Evolutionary conservation across 2,329 filamentous ascomycete genomes (phyloP).

Genomic region (Lachnum nothofagi): DNA sequence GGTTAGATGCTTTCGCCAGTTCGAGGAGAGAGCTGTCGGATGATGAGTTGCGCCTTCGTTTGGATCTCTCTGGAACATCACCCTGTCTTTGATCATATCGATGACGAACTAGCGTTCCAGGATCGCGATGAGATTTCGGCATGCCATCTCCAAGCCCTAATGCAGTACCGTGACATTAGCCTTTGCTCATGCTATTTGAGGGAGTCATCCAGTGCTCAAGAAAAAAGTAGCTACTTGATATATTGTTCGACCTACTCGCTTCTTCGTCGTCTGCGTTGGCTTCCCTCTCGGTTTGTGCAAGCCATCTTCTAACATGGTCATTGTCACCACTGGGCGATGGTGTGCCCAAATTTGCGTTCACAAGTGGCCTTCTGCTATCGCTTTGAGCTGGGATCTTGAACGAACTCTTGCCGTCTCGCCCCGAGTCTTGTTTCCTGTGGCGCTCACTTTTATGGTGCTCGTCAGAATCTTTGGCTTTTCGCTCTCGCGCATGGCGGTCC

Average conservation of each 20-base stretch:
- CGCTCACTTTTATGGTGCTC: too few species aligned
- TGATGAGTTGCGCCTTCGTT: constrained; percentile 11
- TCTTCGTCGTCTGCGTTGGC: background rate
- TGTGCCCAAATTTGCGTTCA: background rate
- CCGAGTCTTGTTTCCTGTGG: background rate
- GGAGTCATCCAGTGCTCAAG: background rate
- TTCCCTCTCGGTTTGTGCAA: constrained; percentile 21
- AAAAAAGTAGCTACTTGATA: background rate
- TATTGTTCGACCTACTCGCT: background rate
- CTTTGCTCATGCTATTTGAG: background rate
- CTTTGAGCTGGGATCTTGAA: background rate
- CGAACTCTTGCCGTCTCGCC: background rate
- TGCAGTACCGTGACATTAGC: background rate
- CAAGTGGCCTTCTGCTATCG: background rate
- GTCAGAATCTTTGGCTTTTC: too few species aligned
- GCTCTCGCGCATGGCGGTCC: too few species aligned
- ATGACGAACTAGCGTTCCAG: background rate
- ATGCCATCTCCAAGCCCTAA: background rate
- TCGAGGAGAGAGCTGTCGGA: constrained; percentile 27
- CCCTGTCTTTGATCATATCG: background rate
- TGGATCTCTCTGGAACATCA: background rate
- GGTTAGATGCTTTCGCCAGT: background rate
- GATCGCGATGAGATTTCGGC: background rate
- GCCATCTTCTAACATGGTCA: constrained; percentile 28
- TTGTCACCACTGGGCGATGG: constrained; percentile 17